phyloP scores from a whole-genome alignment of 345 rosid genomes.

The Dipteronia dyeriana region DNA sequence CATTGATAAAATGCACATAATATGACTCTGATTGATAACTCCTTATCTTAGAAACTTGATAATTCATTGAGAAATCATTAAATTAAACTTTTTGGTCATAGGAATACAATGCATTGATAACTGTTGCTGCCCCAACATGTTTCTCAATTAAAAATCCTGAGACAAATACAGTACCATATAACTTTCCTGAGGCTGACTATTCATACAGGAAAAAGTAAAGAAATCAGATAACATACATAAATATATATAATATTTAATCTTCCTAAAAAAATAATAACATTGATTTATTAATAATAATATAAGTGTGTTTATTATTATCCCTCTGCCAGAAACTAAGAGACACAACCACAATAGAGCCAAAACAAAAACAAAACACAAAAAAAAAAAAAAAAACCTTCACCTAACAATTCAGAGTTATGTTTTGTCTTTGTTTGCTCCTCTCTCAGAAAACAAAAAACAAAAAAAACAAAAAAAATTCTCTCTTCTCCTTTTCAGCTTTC shows the following conservation, averaged over 20 bases:
- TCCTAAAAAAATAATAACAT: not conserved
- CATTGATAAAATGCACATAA: no score
- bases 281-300: not conserved
- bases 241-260: not conserved
- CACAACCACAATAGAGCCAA: conserved; percentile 7
- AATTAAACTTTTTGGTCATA: not conserved
- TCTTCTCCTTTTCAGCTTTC: conserved; percentile 1
- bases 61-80: not conserved
- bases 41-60: not conserved
- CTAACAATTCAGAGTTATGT: conserved; percentile 20
- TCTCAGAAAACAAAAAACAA: not conserved
- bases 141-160: not conserved
- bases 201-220: not conserved
- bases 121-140: not conserved
- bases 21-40: no score
- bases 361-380: not conserved
- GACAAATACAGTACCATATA: not conserved
- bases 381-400: not conserved
- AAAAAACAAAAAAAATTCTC: not conserved
- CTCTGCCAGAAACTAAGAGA: conserved; percentile 18
- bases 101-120: not conserved
- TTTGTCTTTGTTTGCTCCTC: conserved; percentile 22
- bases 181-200: not conserved
- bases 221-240: not conserved
- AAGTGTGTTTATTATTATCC: not conserved